These are phyloP conservation scores for Gossypium arboreum DNA, from an alignment of 345 rosid genomes.

Conservation along the genomic window DNA sequence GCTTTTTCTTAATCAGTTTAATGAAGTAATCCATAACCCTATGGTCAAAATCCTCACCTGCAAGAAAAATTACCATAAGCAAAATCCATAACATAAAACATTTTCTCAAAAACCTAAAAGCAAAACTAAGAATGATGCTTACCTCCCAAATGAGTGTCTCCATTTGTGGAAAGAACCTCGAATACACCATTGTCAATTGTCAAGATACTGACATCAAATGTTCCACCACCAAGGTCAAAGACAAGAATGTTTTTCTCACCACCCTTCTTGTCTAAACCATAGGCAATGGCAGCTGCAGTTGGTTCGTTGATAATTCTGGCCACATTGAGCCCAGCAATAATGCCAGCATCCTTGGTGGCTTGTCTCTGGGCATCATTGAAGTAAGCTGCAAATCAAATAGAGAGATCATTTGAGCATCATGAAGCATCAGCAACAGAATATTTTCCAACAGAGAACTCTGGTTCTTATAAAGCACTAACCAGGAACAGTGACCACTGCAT, in stretches of 20 bases:
- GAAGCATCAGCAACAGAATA: background rate
- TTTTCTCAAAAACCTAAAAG: background rate
- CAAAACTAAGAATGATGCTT: slow-evolving; percentile 15
- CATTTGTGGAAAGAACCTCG: slow-evolving; percentile 95
- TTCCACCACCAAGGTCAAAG: slow-evolving; percentile 98
- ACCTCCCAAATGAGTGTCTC: slow-evolving; percentile 99
- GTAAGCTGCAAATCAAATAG: slow-evolving; percentile 59
- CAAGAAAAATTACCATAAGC: slow-evolving; percentile 17
- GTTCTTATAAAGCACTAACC: slow-evolving; percentile 41
- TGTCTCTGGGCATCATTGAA: slow-evolving; percentile 98
- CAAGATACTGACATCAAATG: slow-evolving; percentile 95
- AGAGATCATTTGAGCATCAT: background rate
- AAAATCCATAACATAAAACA: background rate
- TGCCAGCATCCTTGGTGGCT: slow-evolving; percentile 96
- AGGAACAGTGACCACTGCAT: slow-evolving; percentile 98
- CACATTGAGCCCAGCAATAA: slow-evolving; percentile 91
- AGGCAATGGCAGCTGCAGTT: slow-evolving; percentile 96
- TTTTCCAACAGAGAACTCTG: background rate
- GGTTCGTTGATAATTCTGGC: slow-evolving; percentile 96
- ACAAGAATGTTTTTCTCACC: slow-evolving; percentile 99
- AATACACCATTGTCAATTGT: slow-evolving; percentile 94
- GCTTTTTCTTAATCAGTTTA: slow-evolving; percentile 95
- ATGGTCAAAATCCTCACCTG: slow-evolving; percentile 98
- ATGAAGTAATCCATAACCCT: slow-evolving; percentile 97
- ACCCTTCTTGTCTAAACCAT: slow-evolving; percentile 92